Evolutionary conservation across 1,284 basidiomycete genomes (phyloP), one percentile per base, ranked within the genome.

Genomic region (Rhodotorula sp.): DNA sequence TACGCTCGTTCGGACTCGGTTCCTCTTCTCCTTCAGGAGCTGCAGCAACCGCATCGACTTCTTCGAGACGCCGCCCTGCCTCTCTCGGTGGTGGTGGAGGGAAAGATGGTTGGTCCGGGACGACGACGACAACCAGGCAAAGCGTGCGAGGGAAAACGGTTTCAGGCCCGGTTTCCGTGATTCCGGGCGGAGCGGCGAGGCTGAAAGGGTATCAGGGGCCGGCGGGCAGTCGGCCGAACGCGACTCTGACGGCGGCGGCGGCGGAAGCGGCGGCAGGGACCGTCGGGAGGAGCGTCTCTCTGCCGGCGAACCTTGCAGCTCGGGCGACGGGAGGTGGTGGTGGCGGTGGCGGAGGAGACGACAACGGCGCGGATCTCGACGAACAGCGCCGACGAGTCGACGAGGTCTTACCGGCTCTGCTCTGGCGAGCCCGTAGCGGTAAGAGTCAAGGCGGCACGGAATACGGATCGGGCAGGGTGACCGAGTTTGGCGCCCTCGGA

Each of bases 141-240:
- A 18, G 48, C 49, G 60, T 52, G 18, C 60, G 60, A 26, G 43
- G 50, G 26, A 61, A 34, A 21, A 45, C 18, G 2, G 47, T 60
- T 6, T 48, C 52, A 7, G 58, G 49, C 14, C 54, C 62, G 18
- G 43, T 48, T 10, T 23, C 38, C 1, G 50, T 48, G 12, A 14
- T 60, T 18, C 43, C 58, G 15, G 43, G 58, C 0, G 54, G 43
- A 2, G 67, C 43, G 4, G 28, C 43, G 18, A 21, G 58, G 26
- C 45, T 60, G 23, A 63, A 64, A 58, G 66, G 66, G 8, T 62
- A 50, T 55, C 18, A 54, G 34, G 66, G 66, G 21, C 60, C 60
- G 3, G 66, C 47, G 0, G 60, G 66, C 7, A 55, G n/a, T 28
- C 54, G 26, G 52, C 5, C 19, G 6, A 34, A 28, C 21, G 28